Base-by-base conservation (phyloP, 371 early-diverging fungal genomes). In the Blakeslea trispora region DNA sequence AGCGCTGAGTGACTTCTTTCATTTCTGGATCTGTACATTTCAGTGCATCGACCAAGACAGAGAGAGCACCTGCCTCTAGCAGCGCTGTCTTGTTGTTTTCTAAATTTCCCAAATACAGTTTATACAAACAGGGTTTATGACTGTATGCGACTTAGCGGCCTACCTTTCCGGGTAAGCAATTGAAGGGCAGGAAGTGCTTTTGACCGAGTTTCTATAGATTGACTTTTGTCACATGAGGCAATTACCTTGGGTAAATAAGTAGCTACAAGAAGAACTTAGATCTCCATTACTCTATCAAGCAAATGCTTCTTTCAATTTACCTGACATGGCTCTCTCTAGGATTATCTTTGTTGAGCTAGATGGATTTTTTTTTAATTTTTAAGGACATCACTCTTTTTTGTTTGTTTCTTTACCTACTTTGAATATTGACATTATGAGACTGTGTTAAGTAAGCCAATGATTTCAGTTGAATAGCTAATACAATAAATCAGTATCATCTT, bases 131-230 rank as follows among this genome's bases (percentile, higher is more conserved):
- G n/a, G n/a, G n/a, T n/a, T n/a, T n/a, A n/a, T n/a, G n/a, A n/a
- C n/a, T n/a, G n/a, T n/a, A n/a, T n/a, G n/a, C n/a, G n/a, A n/a
- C n/a, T n/a, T n/a, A n/a, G n/a, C n/a, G n/a, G n/a, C n/a, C n/a
- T 74, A 86, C 89, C 92, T 55, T 73, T 71, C 45, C 88, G 71
- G 5, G 91, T 80, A 6, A 92, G 70, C 55, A 90, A 73, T 50
- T 91, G 91, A 8, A 92, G 57, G 0, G 88, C 78, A 4, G 80
- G 79, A 5, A 92, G 61, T 8, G 86, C 90, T 45, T 80, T 84
- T 59, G 77, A 76, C 42, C 75, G 75, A 24, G 72, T 55, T 24
- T 79, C 81, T 15, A 82, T 74, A 21, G 82, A 69, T 11, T 75
- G 63, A n/a, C 69, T 55, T 34, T 66, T 57, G 31, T 70, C 59